Evolutionary conservation across 139 green algal genomes (phyloP).

Genomic region (Tetraselmis striata): DNA sequence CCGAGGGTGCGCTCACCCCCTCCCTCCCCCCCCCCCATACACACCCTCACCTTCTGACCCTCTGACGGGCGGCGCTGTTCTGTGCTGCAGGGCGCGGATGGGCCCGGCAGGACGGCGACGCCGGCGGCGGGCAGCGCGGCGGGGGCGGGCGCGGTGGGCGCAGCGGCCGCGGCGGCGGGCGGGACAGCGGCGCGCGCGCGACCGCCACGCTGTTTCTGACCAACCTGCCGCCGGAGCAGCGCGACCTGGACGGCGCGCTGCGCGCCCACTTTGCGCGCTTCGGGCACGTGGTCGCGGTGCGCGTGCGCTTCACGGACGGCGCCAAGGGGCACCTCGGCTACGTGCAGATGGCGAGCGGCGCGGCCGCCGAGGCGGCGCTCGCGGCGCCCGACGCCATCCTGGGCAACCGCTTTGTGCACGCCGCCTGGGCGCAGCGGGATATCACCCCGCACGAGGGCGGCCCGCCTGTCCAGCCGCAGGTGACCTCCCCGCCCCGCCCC

Average conservation of each 20-base stretch:
- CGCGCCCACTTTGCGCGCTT: slow-evolving; percentile 26
- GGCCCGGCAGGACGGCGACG: background rate
- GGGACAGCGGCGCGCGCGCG: slow-evolving; percentile 1
- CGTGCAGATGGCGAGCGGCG: slow-evolving; percentile 19
- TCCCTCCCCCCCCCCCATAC: too few relatives aligned
- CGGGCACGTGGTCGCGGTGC: slow-evolving; percentile 15
- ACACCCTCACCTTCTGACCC: too few relatives aligned
- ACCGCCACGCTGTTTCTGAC: slow-evolving; percentile 22
- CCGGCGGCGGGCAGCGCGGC: too few relatives aligned
- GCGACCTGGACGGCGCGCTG: background rate
- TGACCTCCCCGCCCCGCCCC: too few relatives aligned
- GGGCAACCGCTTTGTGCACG: slow-evolving; percentile 26
- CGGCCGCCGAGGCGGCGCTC: slow-evolving; percentile 15
- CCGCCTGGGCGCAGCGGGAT: slow-evolving; percentile 13
- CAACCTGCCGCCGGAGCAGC: slow-evolving; percentile 12
- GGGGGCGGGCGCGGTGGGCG: background rate
- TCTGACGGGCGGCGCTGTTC: too few relatives aligned
- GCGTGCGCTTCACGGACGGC: background rate
- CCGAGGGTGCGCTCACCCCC: too few relatives aligned
- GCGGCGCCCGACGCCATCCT: slow-evolving; percentile 18
- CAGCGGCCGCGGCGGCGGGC: background rate
- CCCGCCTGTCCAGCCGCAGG: too few relatives aligned
- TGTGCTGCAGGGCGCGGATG: background rate
- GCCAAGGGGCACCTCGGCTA: slow-evolving; percentile 5
- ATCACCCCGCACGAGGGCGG: background rate